phyloP scores from a whole-genome alignment of 1,284 basidiomycete genomes.

The Meira nashicola region DNA sequence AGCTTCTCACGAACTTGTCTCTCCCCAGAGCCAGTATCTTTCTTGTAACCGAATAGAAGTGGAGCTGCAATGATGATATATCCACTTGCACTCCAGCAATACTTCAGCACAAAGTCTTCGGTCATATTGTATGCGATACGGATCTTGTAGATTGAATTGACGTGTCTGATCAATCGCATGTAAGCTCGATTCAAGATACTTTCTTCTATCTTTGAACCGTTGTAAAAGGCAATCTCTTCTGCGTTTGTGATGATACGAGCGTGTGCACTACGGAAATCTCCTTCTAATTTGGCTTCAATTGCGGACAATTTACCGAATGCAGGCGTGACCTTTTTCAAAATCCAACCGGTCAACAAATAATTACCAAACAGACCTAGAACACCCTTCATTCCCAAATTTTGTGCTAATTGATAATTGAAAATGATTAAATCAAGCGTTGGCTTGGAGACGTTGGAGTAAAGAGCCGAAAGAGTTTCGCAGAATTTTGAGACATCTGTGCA shows the following conservation, averaged over 20 bases:
- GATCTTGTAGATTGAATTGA: conserved; percentile 87
- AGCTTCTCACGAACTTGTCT: conserved; percentile 39
- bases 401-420: conserved; percentile 85
- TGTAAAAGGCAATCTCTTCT: conserved; percentile 91
- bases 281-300: conserved; percentile 73
- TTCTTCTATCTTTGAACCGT: conserved; percentile 77
- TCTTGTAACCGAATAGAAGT: conserved; percentile 34
- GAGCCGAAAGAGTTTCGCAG: conserved; percentile 76
- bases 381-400: conserved; percentile 71
- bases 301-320: conserved; percentile 89
- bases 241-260: conserved; percentile 81
- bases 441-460: conserved; percentile 68
- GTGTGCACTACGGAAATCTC: conserved; percentile 86
- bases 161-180: conserved; percentile 73
- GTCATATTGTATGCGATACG: conserved; percentile 50
- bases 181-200: conserved; percentile 79
- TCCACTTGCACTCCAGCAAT: conserved; percentile 49
- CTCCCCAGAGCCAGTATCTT: conserved; percentile 11
- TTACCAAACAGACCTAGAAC: conserved; percentile 74
- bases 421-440: conserved; percentile 85
- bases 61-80: conserved; percentile 51
- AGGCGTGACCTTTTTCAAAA: conserved; percentile 78
- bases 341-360: conserved; percentile 77
- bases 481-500: conserved; percentile 89
- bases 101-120: conserved; percentile 53